phyloP scores from a whole-genome alignment of 768 basidiomycete genomes.

The Amanita inopinata region DNA sequence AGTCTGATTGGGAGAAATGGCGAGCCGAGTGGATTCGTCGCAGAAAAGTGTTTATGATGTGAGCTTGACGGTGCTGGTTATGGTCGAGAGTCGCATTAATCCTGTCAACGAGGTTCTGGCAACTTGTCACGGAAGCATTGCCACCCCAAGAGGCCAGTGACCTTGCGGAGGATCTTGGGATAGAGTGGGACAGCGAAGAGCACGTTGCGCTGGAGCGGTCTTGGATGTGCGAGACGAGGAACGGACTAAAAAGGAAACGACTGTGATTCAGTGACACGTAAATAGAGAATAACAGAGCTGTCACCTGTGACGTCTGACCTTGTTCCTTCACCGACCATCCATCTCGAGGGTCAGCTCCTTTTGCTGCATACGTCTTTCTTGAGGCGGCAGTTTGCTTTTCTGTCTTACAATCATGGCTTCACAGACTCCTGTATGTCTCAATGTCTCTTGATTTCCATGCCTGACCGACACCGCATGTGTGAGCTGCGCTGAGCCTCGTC shows the following conservation, averaged over 20 bases:
- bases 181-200: conserved; percentile 70
- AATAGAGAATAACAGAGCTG: conserved; percentile 16
- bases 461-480: conserved; percentile 6
- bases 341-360: conserved; percentile 5
- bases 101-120: conserved; percentile 58
- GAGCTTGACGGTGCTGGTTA: conserved; percentile 19
- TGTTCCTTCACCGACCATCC: conserved; percentile 5
- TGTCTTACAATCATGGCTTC: conserved; percentile 27
- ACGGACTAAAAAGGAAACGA: conserved; percentile 45
- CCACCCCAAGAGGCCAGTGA: conserved; percentile 52
- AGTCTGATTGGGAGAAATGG: conserved; percentile 74
- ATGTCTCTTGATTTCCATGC: conserved; percentile 6
- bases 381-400: neutral
- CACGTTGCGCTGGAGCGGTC: conserved; percentile 57
- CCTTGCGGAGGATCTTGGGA: conserved; percentile 73
- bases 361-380: conserved; percentile 6
- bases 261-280: conserved; percentile 6
- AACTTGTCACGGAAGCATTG: conserved; percentile 56
- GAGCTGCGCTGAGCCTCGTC: conserved; percentile 10
- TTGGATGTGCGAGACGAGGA: conserved; percentile 37
- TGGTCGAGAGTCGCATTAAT: neutral
- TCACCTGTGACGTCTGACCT: conserved; percentile 20
- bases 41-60: conserved; percentile 70
- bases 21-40: conserved; percentile 71
- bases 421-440: conserved; percentile 47